Evolutionary conservation across 306 rosid species (phyloP).

Genomic region (Lathyrus tuberosus): DNA sequence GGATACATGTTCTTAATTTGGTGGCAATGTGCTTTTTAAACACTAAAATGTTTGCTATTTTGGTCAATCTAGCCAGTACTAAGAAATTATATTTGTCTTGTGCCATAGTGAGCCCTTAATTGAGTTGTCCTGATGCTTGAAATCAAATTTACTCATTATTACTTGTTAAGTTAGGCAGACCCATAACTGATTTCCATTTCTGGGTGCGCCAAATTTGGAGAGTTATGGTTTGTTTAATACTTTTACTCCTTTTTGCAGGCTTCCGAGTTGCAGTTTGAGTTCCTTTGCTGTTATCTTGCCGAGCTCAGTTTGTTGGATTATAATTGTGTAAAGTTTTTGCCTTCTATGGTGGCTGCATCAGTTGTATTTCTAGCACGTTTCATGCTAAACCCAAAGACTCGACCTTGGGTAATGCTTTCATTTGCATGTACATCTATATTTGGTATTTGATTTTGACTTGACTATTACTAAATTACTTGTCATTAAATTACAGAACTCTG

Average conservation of each 20-base stretch:
- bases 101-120: background rate
- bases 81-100: background rate
- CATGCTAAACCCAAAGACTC: conserved; percentile 54
- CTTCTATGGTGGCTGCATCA: conserved; percentile 88
- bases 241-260: conserved; percentile 45
- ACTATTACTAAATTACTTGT: conserved; percentile 12
- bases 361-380: conserved; percentile 74
- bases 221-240: conserved; percentile 1
- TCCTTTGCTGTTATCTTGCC: conserved; percentile 73
- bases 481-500: conserved; percentile 48
- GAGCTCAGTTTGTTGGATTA: conserved; percentile 91
- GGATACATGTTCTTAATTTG: background rate
- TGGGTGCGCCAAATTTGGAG: background rate
- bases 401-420: conserved; percentile 75
- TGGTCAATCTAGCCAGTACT: background rate
- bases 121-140: background rate
- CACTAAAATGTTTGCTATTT: background rate
- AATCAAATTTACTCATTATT: background rate
- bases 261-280: conserved; percentile 69
- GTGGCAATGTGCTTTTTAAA: background rate
- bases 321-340: conserved; percentile 67
- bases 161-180: background rate
- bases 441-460: background rate
- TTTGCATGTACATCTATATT: background rate
- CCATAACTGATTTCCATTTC: background rate